These are phyloP conservation scores for Alternaria burnsii DNA, from an alignment of 2,329 filamentous ascomycete species.

Conservation along the genomic window DNA sequence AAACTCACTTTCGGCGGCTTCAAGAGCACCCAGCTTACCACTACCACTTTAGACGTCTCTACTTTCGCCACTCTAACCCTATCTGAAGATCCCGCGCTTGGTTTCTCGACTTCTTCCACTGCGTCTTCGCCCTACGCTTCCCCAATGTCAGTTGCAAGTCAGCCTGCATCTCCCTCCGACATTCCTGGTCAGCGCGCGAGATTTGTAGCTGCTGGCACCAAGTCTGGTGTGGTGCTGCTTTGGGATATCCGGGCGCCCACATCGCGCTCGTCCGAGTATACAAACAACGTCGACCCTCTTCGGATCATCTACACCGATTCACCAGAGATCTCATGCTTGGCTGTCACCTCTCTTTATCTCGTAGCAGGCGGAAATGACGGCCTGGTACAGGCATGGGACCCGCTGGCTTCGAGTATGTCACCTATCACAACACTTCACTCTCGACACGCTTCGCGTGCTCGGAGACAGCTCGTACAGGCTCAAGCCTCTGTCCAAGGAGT, in stretches of 20 bases:
- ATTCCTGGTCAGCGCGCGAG: constrained; percentile 87
- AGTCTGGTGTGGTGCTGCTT: constrained; percentile 75
- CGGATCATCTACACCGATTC: constrained; percentile 89
- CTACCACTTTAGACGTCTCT: constrained; percentile 77
- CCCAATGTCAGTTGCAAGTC: constrained; percentile 60
- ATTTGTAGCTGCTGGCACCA: constrained; percentile 82
- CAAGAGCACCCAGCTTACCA: constrained; percentile 69
- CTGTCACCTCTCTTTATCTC: constrained; percentile 83
- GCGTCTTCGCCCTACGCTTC: constrained; percentile 64
- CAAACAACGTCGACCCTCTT: constrained; percentile 73
- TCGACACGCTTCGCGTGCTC: constrained; percentile 80
- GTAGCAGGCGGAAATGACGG: constrained; percentile 95
- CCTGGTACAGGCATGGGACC: constrained; percentile 95
- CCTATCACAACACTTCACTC: constrained; percentile 89
- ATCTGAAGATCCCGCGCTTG: constrained; percentile 79
- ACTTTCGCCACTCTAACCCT: constrained; percentile 73
- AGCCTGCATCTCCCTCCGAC: constrained; percentile 60
- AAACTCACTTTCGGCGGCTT: constrained; percentile 68
- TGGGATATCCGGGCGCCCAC: constrained; percentile 82
- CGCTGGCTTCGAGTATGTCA: constrained; percentile 78
- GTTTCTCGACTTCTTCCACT: constrained; percentile 63
- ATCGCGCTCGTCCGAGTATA: constrained; percentile 62
- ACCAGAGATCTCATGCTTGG: constrained; percentile 83
- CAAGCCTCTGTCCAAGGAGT: constrained; percentile 72
- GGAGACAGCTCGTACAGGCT: constrained; percentile 75